Evolutionary conservation across 805 yeast genomes (phyloP), one percentile per base, ranked within the genome.

Genomic region (Wickerhamiella alocasiicola): DNA sequence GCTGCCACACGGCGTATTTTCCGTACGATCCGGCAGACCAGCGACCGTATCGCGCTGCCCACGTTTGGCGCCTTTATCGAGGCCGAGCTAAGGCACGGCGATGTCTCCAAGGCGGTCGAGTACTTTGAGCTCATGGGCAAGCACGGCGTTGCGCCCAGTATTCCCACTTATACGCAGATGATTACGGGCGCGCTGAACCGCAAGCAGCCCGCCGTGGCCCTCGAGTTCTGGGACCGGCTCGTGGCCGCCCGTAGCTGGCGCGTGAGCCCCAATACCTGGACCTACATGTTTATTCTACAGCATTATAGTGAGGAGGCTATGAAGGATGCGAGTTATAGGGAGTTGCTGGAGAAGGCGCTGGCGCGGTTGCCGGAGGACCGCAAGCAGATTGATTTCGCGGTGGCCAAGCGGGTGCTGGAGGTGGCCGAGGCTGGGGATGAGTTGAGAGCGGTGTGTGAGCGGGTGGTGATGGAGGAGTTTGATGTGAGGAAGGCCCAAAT

Each of bases 1-100:
- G 63, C 59, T 11, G 66, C 73, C n/a, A 81, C 81, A 1, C 61
- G 78, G 33, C 48, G 51, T 1, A 49, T 78, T 20, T 72, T 68
- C 51, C 61, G 67, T 12, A 53, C 57, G 39, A 61, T 72, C 59
- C 56, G 60, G 49, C 44, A 33, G 3, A 49, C 49, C 40, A 61
- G 57, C 36, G 49, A 60, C 11, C 52, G 41, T 21, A 53, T 54
- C 13, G 49, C 48, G 38, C 35, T 45, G 7, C 49, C 49, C 25
- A 53, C 60, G 9, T 52, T 57, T 25, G 51, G 58, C 6, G 55
- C 61, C 2, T 41, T 58, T 12, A 50, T 58, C 21, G 54, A 54
- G 31, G 57, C 53, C 9, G 61, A 59, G 42, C 44, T 55, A 26
- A 39, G 42, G 11, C 34, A 46, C 24, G 62, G 61, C 24, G 39